These are phyloP conservation scores for Colletotrichum cordylinicola DNA, from an alignment of 2,329 filamentous ascomycete genomes.

Conservation along the genomic window DNA sequence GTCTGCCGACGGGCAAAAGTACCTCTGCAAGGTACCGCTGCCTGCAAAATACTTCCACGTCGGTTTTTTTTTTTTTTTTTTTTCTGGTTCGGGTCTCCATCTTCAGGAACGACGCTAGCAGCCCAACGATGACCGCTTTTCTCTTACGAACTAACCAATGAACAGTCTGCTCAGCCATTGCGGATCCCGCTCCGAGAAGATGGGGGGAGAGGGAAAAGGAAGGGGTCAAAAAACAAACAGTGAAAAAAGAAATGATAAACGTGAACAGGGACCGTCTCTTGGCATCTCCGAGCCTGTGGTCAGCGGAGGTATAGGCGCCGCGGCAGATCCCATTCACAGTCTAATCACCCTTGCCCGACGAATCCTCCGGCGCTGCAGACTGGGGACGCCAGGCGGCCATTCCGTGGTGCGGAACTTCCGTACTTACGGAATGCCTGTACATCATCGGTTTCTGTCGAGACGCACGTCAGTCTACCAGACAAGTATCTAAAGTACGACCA, in stretches of 20 bases:
- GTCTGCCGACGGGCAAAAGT: not conserved
- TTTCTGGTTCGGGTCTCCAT: not conserved
- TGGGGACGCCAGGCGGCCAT: not conserved
- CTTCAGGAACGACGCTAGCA: not conserved
- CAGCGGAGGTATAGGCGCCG: not conserved
- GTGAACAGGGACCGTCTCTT: not conserved
- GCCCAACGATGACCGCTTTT: not conserved
- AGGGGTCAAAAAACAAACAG: not conserved
- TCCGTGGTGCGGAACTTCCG: not conserved
- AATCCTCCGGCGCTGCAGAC: not conserved
- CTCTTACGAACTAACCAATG: not conserved
- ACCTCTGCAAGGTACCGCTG: not conserved
- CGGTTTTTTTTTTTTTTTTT: not conserved
- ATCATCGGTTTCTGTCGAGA: not conserved
- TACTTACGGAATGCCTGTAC: not conserved
- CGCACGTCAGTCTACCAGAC: not conserved
- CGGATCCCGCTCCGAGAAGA: not conserved
- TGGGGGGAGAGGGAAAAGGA: not conserved
- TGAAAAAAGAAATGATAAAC: not conserved
- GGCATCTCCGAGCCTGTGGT: conserved; percentile 13
- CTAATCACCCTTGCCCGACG: not conserved
- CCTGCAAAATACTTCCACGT: not conserved
- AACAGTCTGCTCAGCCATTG: not conserved
- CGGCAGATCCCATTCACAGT: not conserved
- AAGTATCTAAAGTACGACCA: not conserved